phyloP scores from a whole-genome alignment of 2,329 filamentous ascomycete species.

The Alternaria ventricosa region DNA sequence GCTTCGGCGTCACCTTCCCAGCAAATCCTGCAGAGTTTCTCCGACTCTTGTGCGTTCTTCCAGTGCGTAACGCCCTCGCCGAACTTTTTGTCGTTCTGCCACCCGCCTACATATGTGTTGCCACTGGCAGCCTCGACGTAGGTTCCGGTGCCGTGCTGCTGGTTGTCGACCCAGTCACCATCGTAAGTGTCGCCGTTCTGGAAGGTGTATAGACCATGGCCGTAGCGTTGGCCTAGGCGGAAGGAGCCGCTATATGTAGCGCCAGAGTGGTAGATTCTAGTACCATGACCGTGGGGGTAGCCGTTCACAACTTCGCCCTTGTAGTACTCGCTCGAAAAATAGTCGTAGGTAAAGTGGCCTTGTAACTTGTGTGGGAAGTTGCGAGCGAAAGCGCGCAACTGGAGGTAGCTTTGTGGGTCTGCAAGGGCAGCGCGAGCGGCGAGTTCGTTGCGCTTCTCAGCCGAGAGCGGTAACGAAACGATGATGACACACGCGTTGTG shows the following conservation, averaged over 20 bases:
- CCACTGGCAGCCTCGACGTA: slow-evolving; percentile 63
- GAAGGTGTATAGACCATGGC: slow-evolving; percentile 64
- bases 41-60: slow-evolving; percentile 67
- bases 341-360: slow-evolving; percentile 59
- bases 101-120: slow-evolving; percentile 67
- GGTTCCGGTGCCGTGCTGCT: slow-evolving; percentile 65
- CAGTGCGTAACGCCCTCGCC: slow-evolving; percentile 68
- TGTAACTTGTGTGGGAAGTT: slow-evolving; percentile 52
- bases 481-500: slow-evolving; percentile 45
- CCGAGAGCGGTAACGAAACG: slow-evolving; percentile 29
- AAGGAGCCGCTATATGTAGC: slow-evolving; percentile 65
- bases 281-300: slow-evolving; percentile 61
- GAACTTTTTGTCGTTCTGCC: slow-evolving; percentile 65
- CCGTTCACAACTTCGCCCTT: slow-evolving; percentile 58
- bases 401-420: slow-evolving; percentile 52
- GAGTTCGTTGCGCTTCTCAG: slow-evolving; percentile 39
- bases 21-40: slow-evolving; percentile 66
- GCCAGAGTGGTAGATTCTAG: slow-evolving; percentile 60
- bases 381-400: slow-evolving; percentile 48
- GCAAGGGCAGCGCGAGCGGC: slow-evolving; percentile 43
- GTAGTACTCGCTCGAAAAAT: slow-evolving; percentile 64
- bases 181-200: slow-evolving; percentile 69
- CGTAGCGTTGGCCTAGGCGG: slow-evolving; percentile 59
- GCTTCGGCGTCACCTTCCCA: slow-evolving; percentile 66
- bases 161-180: slow-evolving; percentile 68